phyloP scores from a whole-genome alignment of 1,284 basidiomycete species.

The Ustilago crameri region DNA sequence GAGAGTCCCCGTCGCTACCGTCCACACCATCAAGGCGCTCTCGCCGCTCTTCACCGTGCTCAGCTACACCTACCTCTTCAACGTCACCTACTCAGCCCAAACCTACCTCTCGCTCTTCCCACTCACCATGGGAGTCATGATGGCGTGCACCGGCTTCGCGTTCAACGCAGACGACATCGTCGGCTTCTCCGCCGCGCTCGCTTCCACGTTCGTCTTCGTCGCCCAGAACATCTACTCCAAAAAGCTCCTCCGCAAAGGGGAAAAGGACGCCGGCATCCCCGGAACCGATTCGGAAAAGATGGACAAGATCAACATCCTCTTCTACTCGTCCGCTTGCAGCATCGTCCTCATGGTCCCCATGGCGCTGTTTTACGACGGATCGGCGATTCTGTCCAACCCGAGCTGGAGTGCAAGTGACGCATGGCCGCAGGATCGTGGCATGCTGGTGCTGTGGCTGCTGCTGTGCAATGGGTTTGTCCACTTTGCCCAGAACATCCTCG shows the following conservation, averaged over 20 bases:
- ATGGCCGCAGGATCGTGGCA: constrained; percentile 54
- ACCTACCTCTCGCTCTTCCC: constrained; percentile 96
- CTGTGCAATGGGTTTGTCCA: constrained; percentile 93
- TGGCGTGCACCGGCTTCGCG: constrained; percentile 92
- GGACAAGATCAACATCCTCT: constrained; percentile 95
- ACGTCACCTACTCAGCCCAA: constrained; percentile 87
- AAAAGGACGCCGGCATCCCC: constrained; percentile 10
- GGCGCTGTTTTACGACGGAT: constrained; percentile 59
- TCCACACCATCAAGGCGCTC: constrained; percentile 87
- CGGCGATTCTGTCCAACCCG: constrained; percentile 19
- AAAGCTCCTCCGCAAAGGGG: constrained; percentile 79
- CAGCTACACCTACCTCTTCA: constrained; percentile 90
- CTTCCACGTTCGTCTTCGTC: constrained; percentile 78
- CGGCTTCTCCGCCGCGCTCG: constrained; percentile 48
- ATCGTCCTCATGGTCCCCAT: constrained; percentile 73
- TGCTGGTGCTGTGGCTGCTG: constrained; percentile 74
- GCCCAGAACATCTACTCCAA: constrained; percentile 99
- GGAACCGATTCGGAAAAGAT: constrained; percentile 72
- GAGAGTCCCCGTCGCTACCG: constrained; percentile 93
- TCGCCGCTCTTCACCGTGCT: constrained; percentile 96
- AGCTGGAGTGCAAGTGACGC: constrained; percentile 8
- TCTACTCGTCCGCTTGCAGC: constrained; percentile 94
- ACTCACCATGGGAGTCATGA: constrained; percentile 94
- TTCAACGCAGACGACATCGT: constrained; percentile 74
- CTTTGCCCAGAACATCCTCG: constrained; percentile 96